Evolutionary conservation across 805 yeast species (phyloP).

Genomic region (Candida khao-thaluensis): DNA sequence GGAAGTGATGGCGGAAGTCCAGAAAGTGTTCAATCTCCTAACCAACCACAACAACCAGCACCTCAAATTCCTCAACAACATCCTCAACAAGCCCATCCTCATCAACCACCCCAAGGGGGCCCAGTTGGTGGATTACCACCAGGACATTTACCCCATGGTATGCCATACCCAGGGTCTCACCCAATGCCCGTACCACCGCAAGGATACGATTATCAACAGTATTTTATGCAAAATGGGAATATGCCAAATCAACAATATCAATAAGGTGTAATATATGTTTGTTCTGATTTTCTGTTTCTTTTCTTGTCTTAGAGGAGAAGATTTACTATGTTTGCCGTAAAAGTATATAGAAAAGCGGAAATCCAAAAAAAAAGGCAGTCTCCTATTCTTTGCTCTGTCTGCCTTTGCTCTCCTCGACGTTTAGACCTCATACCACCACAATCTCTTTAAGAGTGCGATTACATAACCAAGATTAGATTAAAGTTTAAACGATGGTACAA

Average conservation of each 20-base stretch:
- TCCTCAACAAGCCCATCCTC: constrained; percentile 15
- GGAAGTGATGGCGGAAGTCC: constrained; percentile 49
- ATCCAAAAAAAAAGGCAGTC: too few species aligned
- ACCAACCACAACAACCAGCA: constrained; percentile 29
- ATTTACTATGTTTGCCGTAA: too few species aligned
- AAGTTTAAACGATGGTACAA: too few species aligned
- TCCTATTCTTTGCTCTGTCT: too few species aligned
- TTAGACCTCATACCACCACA: too few species aligned
- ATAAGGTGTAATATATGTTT: constrained; percentile 22
- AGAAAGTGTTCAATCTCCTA: constrained; percentile 40
- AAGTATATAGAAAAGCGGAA: too few species aligned
- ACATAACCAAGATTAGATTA: constrained; percentile 1
- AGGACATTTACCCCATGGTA: constrained; percentile 44
- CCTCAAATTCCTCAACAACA: constrained; percentile 26
- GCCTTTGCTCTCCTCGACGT: too few species aligned
- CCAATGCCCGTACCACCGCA: constrained; percentile 44
- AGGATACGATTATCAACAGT: constrained; percentile 58
- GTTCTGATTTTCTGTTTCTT: too few species aligned
- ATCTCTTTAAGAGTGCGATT: too few species aligned
- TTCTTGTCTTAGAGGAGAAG: too few species aligned
- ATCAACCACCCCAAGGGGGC: constrained; percentile 20
- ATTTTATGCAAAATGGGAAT: constrained; percentile 54
- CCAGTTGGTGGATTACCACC: constrained; percentile 33
- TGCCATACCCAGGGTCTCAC: constrained; percentile 41
- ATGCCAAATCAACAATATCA: constrained; percentile 54